These are phyloP conservation scores for Colletotrichum theobromicola DNA, from an alignment of 2,329 filamentous ascomycete genomes.

Conservation along the genomic window DNA sequence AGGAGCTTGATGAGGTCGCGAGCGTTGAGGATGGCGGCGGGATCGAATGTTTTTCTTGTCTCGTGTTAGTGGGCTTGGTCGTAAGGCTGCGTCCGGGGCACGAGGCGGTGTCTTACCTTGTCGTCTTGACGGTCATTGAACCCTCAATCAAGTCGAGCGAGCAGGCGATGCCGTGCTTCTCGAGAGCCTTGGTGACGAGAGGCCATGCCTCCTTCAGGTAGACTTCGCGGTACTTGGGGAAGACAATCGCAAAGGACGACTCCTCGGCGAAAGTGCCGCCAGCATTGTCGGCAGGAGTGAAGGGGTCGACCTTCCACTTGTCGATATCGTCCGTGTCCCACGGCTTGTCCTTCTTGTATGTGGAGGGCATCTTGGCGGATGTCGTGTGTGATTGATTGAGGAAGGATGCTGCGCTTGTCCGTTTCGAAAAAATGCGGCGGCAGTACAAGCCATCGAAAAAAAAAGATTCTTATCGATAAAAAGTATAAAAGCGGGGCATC, in stretches of 20 bases:
- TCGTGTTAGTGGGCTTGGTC: constrained; percentile 31
- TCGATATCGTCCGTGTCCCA: constrained; percentile 98
- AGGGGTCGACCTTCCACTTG: constrained; percentile 92
- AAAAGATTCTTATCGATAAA: background rate
- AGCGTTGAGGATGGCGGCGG: constrained; percentile 90
- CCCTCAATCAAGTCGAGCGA: constrained; percentile 94
- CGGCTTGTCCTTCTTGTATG: constrained; percentile 86
- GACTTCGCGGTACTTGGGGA: constrained; percentile 95
- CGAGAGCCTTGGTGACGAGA: constrained; percentile 83
- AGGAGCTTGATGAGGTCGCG: constrained; percentile 94
- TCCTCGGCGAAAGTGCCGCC: constrained; percentile 91
- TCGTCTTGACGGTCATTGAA: constrained; percentile 96
- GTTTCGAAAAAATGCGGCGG: background rate
- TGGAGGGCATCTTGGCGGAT: constrained; percentile 73
- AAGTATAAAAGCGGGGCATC: background rate
- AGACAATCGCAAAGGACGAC: constrained; percentile 85
- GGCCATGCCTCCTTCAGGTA: constrained; percentile 95
- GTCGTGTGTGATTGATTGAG: background rate
- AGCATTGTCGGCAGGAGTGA: constrained; percentile 84
- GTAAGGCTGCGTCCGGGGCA: constrained; percentile 42
- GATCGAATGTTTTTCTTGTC: constrained; percentile 81
- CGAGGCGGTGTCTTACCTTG: constrained; percentile 65
- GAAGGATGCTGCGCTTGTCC: background rate
- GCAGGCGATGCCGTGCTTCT: constrained; percentile 88
- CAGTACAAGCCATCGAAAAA: background rate